phyloP scores from a whole-genome alignment of 768 basidiomycete species.

The Strobilomyces echinocephalus region DNA sequence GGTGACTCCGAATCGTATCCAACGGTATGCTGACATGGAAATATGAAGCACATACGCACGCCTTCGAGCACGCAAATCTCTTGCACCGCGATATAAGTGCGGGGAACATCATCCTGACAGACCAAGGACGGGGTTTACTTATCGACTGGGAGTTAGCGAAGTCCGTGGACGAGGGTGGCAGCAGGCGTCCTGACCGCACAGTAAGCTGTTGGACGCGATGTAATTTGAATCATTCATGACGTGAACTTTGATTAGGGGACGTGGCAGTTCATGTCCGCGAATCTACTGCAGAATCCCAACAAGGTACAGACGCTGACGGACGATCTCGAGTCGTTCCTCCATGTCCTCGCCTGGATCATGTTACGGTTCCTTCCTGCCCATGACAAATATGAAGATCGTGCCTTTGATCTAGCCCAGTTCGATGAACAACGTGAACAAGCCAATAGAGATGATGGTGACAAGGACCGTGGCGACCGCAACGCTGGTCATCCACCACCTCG shows the following conservation, averaged over 20 bases:
- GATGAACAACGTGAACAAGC: not conserved
- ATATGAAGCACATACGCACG: constrained; percentile 18
- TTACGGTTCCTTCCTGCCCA: not conserved
- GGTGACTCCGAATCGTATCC: too few relatives aligned
- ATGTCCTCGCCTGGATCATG: constrained; percentile 5
- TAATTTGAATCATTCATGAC: not conserved
- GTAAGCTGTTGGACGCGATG: not conserved
- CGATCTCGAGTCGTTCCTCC: constrained; percentile 32
- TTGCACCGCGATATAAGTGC: constrained; percentile 30
- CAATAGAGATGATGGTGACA: too few relatives aligned
- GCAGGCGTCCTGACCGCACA: not conserved
- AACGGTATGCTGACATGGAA: not conserved
- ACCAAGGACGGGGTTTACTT: constrained; percentile 9
- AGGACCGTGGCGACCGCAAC: too few relatives aligned
- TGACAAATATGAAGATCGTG: not conserved
- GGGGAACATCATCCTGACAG: constrained; percentile 22
- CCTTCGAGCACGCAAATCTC: constrained; percentile 9
- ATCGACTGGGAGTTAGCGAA: constrained; percentile 24
- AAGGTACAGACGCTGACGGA: constrained; percentile 24
- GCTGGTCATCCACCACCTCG: not conserved
- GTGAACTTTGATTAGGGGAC: not conserved
- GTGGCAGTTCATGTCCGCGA: constrained; percentile 8
- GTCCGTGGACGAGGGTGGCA: not conserved
- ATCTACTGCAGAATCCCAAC: constrained; percentile 12
- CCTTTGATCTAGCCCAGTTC: not conserved